Evolutionary conservation across 2,329 filamentous ascomycete genomes (phyloP).

Genomic region (Ophiostoma sp.): DNA sequence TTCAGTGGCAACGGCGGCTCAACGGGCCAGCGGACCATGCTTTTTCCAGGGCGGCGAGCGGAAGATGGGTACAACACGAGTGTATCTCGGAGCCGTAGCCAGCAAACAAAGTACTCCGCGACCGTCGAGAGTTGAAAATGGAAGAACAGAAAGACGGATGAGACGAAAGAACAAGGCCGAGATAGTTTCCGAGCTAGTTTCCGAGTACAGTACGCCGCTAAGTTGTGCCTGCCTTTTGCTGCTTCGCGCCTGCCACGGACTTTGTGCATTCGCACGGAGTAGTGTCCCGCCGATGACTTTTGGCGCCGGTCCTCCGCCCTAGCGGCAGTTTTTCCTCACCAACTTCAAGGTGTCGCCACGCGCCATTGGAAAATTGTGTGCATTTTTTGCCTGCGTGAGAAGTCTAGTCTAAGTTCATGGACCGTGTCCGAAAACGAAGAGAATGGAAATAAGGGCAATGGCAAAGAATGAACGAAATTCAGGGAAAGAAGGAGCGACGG

Average conservation of each 20-base stretch:
- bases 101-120: background rate
- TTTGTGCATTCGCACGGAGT: constrained; percentile 13
- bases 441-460: background rate
- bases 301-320: background rate
- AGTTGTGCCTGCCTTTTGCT: background rate
- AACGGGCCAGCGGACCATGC: background rate
- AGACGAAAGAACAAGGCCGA: background rate
- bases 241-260: background rate
- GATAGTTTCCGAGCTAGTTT: background rate
- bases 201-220: background rate
- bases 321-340: background rate
- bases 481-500: background rate
- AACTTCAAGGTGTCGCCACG: background rate
- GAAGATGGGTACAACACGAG: background rate
- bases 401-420: background rate
- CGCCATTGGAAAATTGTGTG: background rate
- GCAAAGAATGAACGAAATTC: background rate
- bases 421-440: constrained; percentile 7
- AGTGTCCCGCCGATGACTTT: constrained; percentile 10
- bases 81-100: background rate
- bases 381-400: background rate
- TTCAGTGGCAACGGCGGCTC: background rate
- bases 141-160: background rate
- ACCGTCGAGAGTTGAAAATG: background rate
- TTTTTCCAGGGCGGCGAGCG: background rate